Base-by-base conservation (phyloP, 176 grass and related monocot species). In the Raddia distichophylla region DNA sequence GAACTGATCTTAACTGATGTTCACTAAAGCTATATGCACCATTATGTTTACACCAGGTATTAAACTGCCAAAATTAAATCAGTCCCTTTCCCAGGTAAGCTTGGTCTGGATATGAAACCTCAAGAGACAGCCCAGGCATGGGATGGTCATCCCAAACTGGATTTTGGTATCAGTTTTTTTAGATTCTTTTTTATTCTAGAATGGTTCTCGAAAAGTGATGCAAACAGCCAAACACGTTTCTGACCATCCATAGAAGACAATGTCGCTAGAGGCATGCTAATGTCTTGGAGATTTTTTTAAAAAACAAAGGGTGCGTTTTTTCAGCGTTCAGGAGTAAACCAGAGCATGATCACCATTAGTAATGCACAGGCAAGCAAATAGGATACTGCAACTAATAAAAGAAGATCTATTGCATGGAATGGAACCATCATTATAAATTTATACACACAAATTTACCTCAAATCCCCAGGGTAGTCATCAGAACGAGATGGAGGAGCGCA, bases 401-500 rank as follows among this genome's bases (percentile, higher is more conserved):
- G 12, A 10, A 32, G 37, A 15, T 40, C 47, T 40, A 66, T 20
- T 52, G 60, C 43, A 73, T 66, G 32, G 80, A 62, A 71, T 66
- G 32, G 80, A 62, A 71, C 64, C 15, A 89, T 45, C 34, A 85
- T 33, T 72, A 19, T 1, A 57, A 40, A 27, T 27, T 27, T 57
- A 2, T 27, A 2, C 40, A 53, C 13, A 70, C 32, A 71, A 3
- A 3, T 47, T 78, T 86, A 99, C 96, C 96, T 90, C 46, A 91
- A 67, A 88, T 95, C 93, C 14, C 82, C 86, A 47, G 84, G 82
- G 44, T 98, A 98, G 86, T 95, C 93, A 86, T 91, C 77, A 0
- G 92, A 91, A 56, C 76, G 82, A 60, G 88, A 91, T 56, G 93
- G 89, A 49, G 93, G 96, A 64, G 93, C 96, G 12, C 96, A 95